Base-by-base conservation (phyloP, 768 basidiomycete species). In the Panaeolus cyanescens region DNA sequence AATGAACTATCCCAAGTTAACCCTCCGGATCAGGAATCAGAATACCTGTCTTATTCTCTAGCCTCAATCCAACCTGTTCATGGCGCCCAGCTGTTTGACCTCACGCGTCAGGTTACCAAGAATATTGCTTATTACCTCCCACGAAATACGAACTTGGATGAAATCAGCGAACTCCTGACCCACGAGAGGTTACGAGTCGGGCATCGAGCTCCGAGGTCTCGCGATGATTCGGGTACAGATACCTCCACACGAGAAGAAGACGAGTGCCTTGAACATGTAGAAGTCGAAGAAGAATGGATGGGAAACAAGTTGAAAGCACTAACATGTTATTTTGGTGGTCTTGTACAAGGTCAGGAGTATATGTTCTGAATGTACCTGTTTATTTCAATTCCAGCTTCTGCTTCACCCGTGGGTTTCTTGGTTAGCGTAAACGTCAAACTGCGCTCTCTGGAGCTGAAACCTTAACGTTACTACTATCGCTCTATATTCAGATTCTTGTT, bases 231-330 rank as follows among this genome's bases (percentile, higher is more conserved):
- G 33, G 20, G 7, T 5, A 33, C 40, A 22, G 36, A 36, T 17
- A 55, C 30, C 28, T 32, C 32, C 33, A 28, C 61, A 56, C 1
- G 6, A 13, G 25, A 10, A 50, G 53, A 61, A 60, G 13, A 50
- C 59, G 19, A 56, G 54, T 36, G 54, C 25, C 55, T 54, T 22
- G 93, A 95, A 73, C 79, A 74, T 73, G 83, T 96, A 9, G 96
- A 98, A 74, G 83, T 98, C 6, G 95, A 99, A 71, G 96, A 99
- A 74, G 93, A 93, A 72, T 98, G 95, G 95, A 96, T 93, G 89
- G 90, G 94, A 2, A 80, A 80, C 9, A 96, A 96, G 78, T 75
- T 99, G 42, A 99, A 98, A 70, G 96, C 96, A 0, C 75, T 99
- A 56, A 97, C 94, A 1, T 95, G 93, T 71, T 96, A 97, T 72